Evolutionary conservation across 371 early-diverging fungal genomes (phyloP), one percentile per base, ranked within the genome.

Genomic region (Racocetra persica): DNA sequence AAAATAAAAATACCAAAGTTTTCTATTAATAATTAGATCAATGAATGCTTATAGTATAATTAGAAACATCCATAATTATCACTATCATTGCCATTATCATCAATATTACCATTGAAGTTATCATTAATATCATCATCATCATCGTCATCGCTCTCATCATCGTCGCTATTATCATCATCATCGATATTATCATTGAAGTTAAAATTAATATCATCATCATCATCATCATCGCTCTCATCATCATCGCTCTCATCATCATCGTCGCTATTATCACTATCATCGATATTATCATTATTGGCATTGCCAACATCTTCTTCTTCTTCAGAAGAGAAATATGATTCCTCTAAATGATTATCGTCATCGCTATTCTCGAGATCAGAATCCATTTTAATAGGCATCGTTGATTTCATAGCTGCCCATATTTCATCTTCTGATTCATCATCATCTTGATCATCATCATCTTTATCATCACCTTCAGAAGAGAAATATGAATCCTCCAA

Each of bases 331-430:
- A 86, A 82, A 66, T 88, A 87, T 11, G 63, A 82, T 57, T 87
- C 86, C 59, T 84, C 84, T 73, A 86, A 75, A 41, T 90, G 89
- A 49, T 88, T 91, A 1, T 88, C 90, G 11, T 89, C 92, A 26
- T 89, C 90, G 18, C 87, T 90, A 67, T 85, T 87, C 80, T 90
- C 89, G n/a, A 85, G 84, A 41, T 88, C 88, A 13, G 85, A 82
- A 54, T 88, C 92, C 78, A 91, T 91, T 67, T 93, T 89, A 70
- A 69, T 2, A 88, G 88, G 54, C 83, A 85, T 38, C 13, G 69
- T 81, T 14, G 38, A 54, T 24, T 65, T 77, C 86, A 91, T 90
- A 13, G 88, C 90, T 11, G 81, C 59, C 88, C 91, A 86, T 32
- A 89, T 81, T 81, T 90, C 91, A 62, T 90, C 90, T 57, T 90